A percentile compares a stretch with the other conserved stretches of the same genome.
These are phyloP conservation scores for Xylariaceae sp. DNA, from an alignment of 2,329 filamentous ascomycete species.

Conservation along the genomic window DNA sequence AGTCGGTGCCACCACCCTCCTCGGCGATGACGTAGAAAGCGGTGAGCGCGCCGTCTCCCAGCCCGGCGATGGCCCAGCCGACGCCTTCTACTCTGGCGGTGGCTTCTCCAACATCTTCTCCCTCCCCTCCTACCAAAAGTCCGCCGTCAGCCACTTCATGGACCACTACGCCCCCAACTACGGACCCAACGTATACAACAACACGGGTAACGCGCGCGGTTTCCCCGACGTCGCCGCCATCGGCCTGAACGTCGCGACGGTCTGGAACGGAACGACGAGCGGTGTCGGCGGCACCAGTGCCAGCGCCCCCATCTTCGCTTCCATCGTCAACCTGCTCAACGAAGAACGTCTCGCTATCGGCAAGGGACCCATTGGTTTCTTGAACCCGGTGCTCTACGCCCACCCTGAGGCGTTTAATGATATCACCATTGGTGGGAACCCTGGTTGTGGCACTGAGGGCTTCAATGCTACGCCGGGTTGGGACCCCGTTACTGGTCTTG, in stretches of 20 bases:
- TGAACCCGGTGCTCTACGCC: constrained; percentile 27
- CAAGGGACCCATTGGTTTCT: constrained; percentile 25
- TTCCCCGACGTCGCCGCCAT: constrained; percentile 45
- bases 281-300: constrained; percentile 20
- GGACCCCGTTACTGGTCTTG: constrained; percentile 34
- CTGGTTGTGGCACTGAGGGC: constrained; percentile 27
- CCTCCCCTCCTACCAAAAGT: constrained; percentile 42
- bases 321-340: constrained; percentile 24
- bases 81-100: constrained; percentile 39
- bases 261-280: constrained; percentile 34
- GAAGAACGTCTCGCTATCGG: constrained; percentile 22
- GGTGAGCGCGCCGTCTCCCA: constrained; percentile 17
- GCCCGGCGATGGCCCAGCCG: constrained; percentile 12
- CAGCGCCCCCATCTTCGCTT: constrained; percentile 23
- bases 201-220: constrained; percentile 38
- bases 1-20: constrained; percentile 20
- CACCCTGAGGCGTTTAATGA: constrained; percentile 30
- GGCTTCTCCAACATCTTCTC: constrained; percentile 47
- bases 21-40: constrained; percentile 17
- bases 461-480: constrained; percentile 28
- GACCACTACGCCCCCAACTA: constrained; percentile 37
- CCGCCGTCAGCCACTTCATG: constrained; percentile 38
- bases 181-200: constrained; percentile 41
- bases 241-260: constrained; percentile 35
- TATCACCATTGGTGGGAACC: constrained; percentile 29